Evolutionary conservation across 306 rosid genomes (phyloP).

Genomic region (Cucumis hystrix): DNA sequence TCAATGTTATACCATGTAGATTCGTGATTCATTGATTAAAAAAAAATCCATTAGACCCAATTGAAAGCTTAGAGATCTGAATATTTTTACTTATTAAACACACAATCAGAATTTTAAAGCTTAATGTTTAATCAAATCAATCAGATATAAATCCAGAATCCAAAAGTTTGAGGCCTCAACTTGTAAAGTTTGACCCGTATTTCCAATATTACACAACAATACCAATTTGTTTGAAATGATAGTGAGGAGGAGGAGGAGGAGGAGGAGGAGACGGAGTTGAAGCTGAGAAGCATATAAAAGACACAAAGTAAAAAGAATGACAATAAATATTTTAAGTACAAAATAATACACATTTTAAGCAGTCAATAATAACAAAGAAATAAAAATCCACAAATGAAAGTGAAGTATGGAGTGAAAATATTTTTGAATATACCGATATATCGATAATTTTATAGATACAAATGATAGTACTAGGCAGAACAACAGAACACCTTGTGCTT

Average conservation of each 20-base stretch:
- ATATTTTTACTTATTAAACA: too few relatives aligned
- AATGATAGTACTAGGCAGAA: not conserved
- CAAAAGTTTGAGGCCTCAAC: too few relatives aligned
- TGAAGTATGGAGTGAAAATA: not conserved
- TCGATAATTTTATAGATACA: not conserved
- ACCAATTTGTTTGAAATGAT: not conserved
- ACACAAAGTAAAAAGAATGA: not conserved
- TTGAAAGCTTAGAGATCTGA: too few relatives aligned
- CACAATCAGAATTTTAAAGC: too few relatives aligned
- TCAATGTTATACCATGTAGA: too few relatives aligned
- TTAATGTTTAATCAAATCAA: too few relatives aligned
- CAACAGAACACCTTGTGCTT: not conserved
- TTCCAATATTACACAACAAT: not conserved
- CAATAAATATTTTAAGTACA: not conserved
- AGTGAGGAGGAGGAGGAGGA: too few relatives aligned
- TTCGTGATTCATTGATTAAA: too few relatives aligned
- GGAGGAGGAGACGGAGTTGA: not conserved
- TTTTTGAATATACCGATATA: not conserved
- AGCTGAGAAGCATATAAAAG: not conserved
- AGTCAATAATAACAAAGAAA: not conserved
- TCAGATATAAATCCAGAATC: too few relatives aligned
- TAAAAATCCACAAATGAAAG: not conserved
- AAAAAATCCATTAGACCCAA: too few relatives aligned
- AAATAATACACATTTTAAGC: not conserved
- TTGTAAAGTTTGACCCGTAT: not conserved